Conservation (phyloP, 805 yeast genomes). For the Jamesozyma hellenica region DNA sequence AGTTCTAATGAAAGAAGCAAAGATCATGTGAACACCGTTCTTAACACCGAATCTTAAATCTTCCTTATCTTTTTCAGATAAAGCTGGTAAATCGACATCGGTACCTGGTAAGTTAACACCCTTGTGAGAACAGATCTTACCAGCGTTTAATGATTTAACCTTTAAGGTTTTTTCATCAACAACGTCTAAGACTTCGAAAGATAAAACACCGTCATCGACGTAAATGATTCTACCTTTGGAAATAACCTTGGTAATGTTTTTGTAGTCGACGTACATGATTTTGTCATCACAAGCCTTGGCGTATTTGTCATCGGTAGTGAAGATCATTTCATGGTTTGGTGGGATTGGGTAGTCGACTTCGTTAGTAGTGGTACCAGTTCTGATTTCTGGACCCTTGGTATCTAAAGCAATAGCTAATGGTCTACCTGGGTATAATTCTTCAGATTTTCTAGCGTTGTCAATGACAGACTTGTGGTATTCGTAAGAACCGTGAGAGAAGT, state of each 20-base stretch:
- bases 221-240: conserved; percentile 80
- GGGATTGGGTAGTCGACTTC: conserved; percentile 74
- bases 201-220: conserved; percentile 95
- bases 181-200: conserved; percentile 83
- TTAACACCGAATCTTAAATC: conserved; percentile 93
- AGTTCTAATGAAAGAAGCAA: conserved; percentile 95
- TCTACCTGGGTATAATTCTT: conserved; percentile 82
- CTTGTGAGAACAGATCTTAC: conserved; percentile 93
- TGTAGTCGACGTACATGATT: conserved; percentile 85
- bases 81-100: conserved; percentile 96
- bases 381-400: conserved; percentile 98
- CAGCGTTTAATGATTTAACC: conserved; percentile 86
- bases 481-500: conserved; percentile 96
- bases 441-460: conserved; percentile 94
- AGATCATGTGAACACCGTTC: conserved; percentile 95
- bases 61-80: conserved; percentile 89
- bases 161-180: conserved; percentile 70
- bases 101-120: conserved; percentile 99
- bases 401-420: conserved; percentile 97
- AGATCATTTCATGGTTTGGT: conserved; percentile 81
- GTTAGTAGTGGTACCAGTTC: conserved; percentile 89
- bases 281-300: conserved; percentile 63
- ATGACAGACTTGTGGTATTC: conserved; percentile 95
- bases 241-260: conserved; percentile 92
- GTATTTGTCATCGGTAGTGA: conserved; percentile 83